Percentiles rank a stretch among this genome's conserved stretches.
Conservation (phyloP, 768 basidiomycete species). For the Leucosporidium scottii region DNA sequence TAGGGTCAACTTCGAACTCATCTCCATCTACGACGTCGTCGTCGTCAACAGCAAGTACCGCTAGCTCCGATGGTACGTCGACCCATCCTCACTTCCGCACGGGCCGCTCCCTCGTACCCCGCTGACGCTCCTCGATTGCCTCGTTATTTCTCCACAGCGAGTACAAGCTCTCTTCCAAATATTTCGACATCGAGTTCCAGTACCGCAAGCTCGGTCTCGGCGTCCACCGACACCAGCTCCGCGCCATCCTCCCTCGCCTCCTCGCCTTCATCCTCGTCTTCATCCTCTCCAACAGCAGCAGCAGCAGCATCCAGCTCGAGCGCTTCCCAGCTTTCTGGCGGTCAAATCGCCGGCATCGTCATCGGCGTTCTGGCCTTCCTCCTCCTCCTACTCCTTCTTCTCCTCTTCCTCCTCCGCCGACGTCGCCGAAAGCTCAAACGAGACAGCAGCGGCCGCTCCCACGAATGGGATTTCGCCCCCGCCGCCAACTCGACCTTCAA, state of each 20-base stretch:
- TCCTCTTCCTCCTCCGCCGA: slow-evolving; percentile 7
- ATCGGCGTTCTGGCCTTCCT: slow-evolving; percentile 12
- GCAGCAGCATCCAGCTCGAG: background rate
- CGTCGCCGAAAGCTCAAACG: background rate
- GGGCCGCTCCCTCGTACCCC: no score
- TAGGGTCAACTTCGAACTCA: no score
- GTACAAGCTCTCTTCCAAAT: no score
- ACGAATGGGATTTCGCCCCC: background rate
- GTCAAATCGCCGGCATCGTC: slow-evolving; percentile 15
- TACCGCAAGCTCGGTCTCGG: background rate
- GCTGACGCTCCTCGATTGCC: no score
- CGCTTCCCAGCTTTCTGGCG: slow-evolving; percentile 5
- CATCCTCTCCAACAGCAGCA: background rate
- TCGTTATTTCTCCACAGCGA: no score
- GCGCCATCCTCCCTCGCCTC: background rate
- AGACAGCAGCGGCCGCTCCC: background rate
- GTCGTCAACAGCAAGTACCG: no score
- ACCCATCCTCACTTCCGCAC: no score
- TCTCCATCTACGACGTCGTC: no score
- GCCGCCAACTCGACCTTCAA: no score
- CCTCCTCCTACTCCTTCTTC: slow-evolving; percentile 2
- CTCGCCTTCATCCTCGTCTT: background rate
- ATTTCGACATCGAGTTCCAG: no score
- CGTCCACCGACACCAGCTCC: background rate
- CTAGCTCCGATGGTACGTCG: no score